These are phyloP conservation scores for Russula lepida DNA, from an alignment of 768 basidiomycete genomes.

Conservation along the genomic window DNA sequence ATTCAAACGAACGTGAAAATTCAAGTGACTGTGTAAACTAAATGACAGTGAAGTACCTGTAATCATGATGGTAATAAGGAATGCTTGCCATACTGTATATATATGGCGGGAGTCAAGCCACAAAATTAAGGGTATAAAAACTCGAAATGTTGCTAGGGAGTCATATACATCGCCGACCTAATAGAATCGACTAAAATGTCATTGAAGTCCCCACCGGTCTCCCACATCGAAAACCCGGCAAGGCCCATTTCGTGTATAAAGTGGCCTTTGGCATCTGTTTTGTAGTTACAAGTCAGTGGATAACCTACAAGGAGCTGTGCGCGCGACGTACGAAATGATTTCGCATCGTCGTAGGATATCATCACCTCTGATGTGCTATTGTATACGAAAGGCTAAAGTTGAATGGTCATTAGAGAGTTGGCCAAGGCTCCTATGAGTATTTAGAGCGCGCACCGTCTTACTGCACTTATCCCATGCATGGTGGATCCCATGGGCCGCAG, in stretches of 20 bases:
- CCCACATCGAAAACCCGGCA: constrained; percentile 37
- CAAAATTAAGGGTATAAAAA: not conserved
- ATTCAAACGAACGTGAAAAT: too few relatives aligned
- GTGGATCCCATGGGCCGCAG: constrained; percentile 33
- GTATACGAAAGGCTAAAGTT: constrained; percentile 57
- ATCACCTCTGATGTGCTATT: constrained; percentile 43
- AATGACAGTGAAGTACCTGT: too few relatives aligned
- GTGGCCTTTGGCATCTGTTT: constrained; percentile 34
- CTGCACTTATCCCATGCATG: constrained; percentile 58
- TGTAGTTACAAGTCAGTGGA: not conserved
- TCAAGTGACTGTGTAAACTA: too few relatives aligned
- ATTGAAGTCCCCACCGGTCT: constrained; percentile 36
- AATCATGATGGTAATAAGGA: too few relatives aligned
- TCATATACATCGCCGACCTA: not conserved
- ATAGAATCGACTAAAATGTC: constrained; percentile 30
- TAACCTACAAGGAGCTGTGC: not conserved
- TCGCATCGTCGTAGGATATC: constrained; percentile 58
- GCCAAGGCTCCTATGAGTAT: not conserved
- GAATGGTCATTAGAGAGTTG: not conserved
- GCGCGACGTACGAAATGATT: constrained; percentile 37
- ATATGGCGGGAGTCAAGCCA: not conserved
- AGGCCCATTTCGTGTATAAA: constrained; percentile 31
- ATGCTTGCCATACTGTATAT: not conserved
- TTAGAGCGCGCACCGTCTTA: constrained; percentile 49
- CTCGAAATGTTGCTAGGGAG: not conserved